These are phyloP conservation scores for Monosporozyma aerobia DNA, from an alignment of 805 yeast genomes.

Conservation along the genomic window DNA sequence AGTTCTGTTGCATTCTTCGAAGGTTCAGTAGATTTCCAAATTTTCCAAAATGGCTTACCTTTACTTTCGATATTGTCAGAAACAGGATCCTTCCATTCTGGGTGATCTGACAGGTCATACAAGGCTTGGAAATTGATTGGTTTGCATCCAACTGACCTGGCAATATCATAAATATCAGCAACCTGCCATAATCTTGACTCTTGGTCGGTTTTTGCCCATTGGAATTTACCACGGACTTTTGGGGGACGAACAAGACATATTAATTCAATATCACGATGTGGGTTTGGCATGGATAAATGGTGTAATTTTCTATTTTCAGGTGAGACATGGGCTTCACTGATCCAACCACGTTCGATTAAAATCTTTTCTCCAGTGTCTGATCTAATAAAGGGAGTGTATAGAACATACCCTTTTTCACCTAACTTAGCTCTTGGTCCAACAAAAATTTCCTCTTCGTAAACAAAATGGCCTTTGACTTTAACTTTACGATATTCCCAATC, in stretches of 20 bases:
- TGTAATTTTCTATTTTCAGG: conserved; percentile 51
- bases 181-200: conserved; percentile 66
- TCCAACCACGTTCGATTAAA: conserved; percentile 88
- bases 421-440: conserved; percentile 82
- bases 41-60: not conserved
- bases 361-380: conserved; percentile 51
- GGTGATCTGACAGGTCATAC: conserved; percentile 56
- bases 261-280: conserved; percentile 49
- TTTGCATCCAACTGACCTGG: conserved; percentile 46
- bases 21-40: conserved; percentile 28
- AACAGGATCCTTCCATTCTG: conserved; percentile 1
- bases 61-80: not conserved
- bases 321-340: conserved; percentile 53
- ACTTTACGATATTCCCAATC: conserved; percentile 81
- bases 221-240: conserved; percentile 49
- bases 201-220: conserved; percentile 62
- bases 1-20: not conserved
- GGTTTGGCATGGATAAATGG: conserved; percentile 59
- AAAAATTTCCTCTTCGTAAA: conserved; percentile 78
- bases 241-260: conserved; percentile 67
- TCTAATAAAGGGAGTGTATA: conserved; percentile 75
- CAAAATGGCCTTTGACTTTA: conserved; percentile 64
- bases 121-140: conserved; percentile 74
- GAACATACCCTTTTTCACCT: conserved; percentile 64
- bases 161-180: conserved; percentile 74